These are phyloP conservation scores for Vigna radiata DNA, from an alignment of 306 rosid species.

Conservation along the genomic window DNA sequence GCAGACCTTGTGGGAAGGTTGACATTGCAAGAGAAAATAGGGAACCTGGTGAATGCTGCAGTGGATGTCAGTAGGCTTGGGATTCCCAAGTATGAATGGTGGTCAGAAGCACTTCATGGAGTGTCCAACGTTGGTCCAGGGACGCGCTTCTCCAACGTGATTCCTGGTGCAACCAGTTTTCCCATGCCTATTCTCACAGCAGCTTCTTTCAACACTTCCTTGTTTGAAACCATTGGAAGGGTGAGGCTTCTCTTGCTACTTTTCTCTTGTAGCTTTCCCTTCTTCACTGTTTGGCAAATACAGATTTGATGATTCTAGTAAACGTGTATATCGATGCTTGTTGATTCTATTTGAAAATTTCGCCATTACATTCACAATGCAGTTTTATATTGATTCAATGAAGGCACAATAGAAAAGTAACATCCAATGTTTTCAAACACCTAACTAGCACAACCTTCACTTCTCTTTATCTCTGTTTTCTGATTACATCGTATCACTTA, in stretches of 20 bases:
- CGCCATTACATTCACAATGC: not conserved
- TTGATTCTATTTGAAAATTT: not conserved
- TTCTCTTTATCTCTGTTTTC: not conserved
- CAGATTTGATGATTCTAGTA: not conserved
- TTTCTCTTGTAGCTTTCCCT: not conserved
- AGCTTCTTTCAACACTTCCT: conserved; percentile 55
- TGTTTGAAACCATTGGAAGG: conserved; percentile 86
- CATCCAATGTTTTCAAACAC: not conserved
- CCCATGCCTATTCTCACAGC: conserved; percentile 60
- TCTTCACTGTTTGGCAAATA: not conserved
- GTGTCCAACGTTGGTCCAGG: conserved; percentile 56
- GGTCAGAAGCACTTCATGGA: conserved; percentile 68
- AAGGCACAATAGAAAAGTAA: not conserved
- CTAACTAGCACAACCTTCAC: not conserved
- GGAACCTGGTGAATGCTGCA: conserved; percentile 52
- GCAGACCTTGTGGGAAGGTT: conserved; percentile 52
- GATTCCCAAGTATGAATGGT: conserved; percentile 61
- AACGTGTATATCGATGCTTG: not conserved
- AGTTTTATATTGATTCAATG: not conserved
- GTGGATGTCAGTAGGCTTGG: conserved; percentile 70
- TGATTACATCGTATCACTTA: not conserved
- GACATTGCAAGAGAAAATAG: conserved; percentile 58
- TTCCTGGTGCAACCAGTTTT: conserved; percentile 56
- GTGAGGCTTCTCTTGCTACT: conserved; percentile 42
- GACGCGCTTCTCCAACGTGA: conserved; percentile 41